Evolutionary conservation across 495 filamentous ascomycete species (phyloP), one percentile per base, ranked within the genome.

Genomic region (Xylaria venustula): DNA sequence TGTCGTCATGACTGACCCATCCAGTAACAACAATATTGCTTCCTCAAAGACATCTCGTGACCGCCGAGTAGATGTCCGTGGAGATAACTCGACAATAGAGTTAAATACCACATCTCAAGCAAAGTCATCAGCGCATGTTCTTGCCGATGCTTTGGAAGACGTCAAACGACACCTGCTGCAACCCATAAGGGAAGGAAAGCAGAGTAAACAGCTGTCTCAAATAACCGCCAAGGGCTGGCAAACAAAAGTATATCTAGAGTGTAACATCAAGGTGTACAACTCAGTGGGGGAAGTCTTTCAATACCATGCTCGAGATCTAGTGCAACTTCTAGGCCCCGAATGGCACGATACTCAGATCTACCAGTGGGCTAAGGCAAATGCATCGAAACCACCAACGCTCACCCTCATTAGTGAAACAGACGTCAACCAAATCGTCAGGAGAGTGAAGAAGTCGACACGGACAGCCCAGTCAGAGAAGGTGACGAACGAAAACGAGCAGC

Each of bases 261-360:
- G 73, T 50, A 78, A 67, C 30, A 68, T 78, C 8, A 65, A 62
- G 25, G 50, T 63, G 2, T 68, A 73, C 53, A 44, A 20, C 15
- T 59, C 61, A 0, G 28, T 64, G 2, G 40, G 57, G 14, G 65
- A 76, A 11, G 60, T 74, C 15, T 62, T 72, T 15, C 60, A 67
- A 36, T 81, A 78, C 51, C 71, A 70, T 28, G 61, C 72, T 2
- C 64, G 57, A 23, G 73, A 73, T 12, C 65, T 74, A 19, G 48
- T 70, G 25, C 58, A 47, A 23, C 59, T 61, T 34, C 65, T 75
- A 9, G 65, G 59, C 40, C 63, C 62, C 8, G 72, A 71, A 44
- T 76, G 70, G 71, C 61, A 67, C 14, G 55, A 61, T 7, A 69
- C 61, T 15, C 47, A 58, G 25, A 67, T 71, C 44, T 64, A 73